Percentiles rank a stretch among this genome's conserved stretches.
These are phyloP conservation scores for Urostyla sp. DNA, from an alignment of 73 alveolate genomes.

Conservation along the genomic window DNA sequence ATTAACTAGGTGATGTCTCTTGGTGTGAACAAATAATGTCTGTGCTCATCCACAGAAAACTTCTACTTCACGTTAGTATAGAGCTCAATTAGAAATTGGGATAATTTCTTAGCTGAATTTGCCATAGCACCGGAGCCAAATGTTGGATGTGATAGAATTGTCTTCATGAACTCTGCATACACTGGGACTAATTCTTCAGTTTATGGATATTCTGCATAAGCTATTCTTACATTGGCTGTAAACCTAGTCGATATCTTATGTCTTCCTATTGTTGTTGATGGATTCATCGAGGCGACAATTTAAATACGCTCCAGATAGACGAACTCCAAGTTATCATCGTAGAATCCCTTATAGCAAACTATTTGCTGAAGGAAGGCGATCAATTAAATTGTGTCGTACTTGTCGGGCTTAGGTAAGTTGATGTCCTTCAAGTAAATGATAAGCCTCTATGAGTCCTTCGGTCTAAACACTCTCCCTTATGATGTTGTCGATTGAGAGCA, in stretches of 20 bases:
- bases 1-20: conserved; percentile 97
- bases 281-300: conserved; percentile 99
- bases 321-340: conserved; percentile 99
- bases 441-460: conserved; percentile 95
- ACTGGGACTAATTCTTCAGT: conserved; percentile 94
- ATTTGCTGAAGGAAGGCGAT: conserved; percentile 98
- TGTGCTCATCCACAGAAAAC: conserved; percentile 98
- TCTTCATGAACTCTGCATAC: conserved; percentile 88
- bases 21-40: conserved; percentile 99
- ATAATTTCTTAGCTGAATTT: conserved; percentile 76
- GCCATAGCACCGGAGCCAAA: conserved; percentile 78
- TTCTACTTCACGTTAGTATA: conserved; percentile 84
- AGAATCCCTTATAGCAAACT: conserved; percentile 99
- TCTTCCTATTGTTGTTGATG: conserved; percentile 99
- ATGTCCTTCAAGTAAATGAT: conserved; percentile 98
- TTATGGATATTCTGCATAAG: conserved; percentile 96
- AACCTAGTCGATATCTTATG: conserved; percentile 98
- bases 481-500: conserved; percentile 94
- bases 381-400: conserved; percentile 97
- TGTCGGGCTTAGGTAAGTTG: conserved; percentile 99
- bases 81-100: conserved; percentile 93
- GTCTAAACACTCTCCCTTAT: conserved; percentile 96
- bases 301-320: conserved; percentile 95
- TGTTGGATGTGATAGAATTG: conserved; percentile 76
- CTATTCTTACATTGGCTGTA: conserved; percentile 99